Conservation (phyloP, 129 eudicot genomes). For the Ambrosia artemisiifolia region DNA sequence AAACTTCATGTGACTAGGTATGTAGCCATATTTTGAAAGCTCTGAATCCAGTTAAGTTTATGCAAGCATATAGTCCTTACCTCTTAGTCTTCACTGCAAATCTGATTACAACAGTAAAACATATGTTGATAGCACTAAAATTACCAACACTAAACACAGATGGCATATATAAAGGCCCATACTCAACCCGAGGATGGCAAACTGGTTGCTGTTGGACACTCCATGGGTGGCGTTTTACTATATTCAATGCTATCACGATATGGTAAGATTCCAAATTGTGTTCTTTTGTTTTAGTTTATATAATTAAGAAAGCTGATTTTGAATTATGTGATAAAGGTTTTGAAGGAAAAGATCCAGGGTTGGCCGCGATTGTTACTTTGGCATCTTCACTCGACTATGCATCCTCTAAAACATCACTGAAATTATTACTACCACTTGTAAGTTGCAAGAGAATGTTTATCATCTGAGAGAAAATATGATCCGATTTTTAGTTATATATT, state of each 20-base stretch:
- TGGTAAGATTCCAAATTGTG: background rate
- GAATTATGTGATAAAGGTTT: slow-evolving; percentile 29
- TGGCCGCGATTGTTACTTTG: slow-evolving; percentile 85
- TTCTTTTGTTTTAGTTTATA: background rate
- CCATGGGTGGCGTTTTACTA: slow-evolving; percentile 95
- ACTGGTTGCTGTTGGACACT: slow-evolving; percentile 88
- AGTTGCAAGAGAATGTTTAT: slow-evolving; percentile 53
- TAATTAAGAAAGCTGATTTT: background rate
- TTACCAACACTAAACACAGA: slow-evolving; percentile 28
- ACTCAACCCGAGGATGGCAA: slow-evolving; percentile 72
- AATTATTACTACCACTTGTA: slow-evolving; percentile 54
- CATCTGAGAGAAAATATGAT: background rate
- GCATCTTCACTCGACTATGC: slow-evolving; percentile 96
- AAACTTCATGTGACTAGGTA: too few species aligned
- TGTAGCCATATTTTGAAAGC: too few species aligned
- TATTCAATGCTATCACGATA: slow-evolving; percentile 77
- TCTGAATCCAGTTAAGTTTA: too few species aligned
- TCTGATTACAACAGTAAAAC: too few species aligned
- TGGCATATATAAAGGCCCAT: slow-evolving; percentile 73
- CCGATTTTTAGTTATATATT: background rate
- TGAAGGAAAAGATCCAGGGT: slow-evolving; percentile 71
- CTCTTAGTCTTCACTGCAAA: too few species aligned
- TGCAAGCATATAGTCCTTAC: too few species aligned
- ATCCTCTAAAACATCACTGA: slow-evolving; percentile 76
- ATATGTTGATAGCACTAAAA: too few species aligned